Percentiles rank a stretch among this genome's conserved stretches.
These are phyloP conservation scores for Cladosporium colombiae DNA, from an alignment of 2,329 filamentous ascomycete genomes.

Conservation along the genomic window DNA sequence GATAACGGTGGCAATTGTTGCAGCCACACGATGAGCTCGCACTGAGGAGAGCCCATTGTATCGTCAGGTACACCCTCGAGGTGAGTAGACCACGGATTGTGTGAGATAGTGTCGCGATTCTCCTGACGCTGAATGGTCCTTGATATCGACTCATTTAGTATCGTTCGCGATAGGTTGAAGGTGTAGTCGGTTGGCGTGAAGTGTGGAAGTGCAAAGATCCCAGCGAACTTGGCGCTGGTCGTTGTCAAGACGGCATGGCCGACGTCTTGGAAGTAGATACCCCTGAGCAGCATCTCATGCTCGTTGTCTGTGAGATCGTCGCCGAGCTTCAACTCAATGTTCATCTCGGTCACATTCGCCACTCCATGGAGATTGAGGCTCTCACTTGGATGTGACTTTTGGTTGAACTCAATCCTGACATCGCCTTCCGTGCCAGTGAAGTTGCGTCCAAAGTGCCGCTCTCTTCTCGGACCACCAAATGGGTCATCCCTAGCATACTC, in stretches of 20 bases:
- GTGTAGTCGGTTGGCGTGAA: slow-evolving; percentile 63
- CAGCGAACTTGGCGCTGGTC: slow-evolving; percentile 88
- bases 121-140: slow-evolving; percentile 67
- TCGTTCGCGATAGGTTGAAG: slow-evolving; percentile 49
- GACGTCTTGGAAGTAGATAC: slow-evolving; percentile 80
- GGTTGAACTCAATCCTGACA: slow-evolving; percentile 68
- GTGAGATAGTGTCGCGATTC: slow-evolving; percentile 52
- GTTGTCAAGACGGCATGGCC: slow-evolving; percentile 82
- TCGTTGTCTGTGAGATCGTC: slow-evolving; percentile 71
- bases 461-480: slow-evolving; percentile 56
- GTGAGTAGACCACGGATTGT: slow-evolving; percentile 75
- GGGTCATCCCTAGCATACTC: slow-evolving; percentile 64
- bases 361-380: slow-evolving; percentile 34
- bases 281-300: slow-evolving; percentile 78
- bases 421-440: slow-evolving; percentile 72
- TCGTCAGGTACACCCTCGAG: slow-evolving; percentile 57
- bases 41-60: slow-evolving; percentile 66
- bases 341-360: slow-evolving; percentile 66
- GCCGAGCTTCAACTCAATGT: slow-evolving; percentile 69
- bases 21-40: slow-evolving; percentile 85
- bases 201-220: slow-evolving; percentile 86
- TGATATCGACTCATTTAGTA: slow-evolving; percentile 73
- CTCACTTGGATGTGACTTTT: slow-evolving; percentile 45
- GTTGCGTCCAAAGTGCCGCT: slow-evolving; percentile 72
- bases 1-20: slow-evolving; percentile 58